These are phyloP conservation scores for Anthracocystis setariae DNA, from an alignment of 1,284 basidiomycete species.

Conservation along the genomic window DNA sequence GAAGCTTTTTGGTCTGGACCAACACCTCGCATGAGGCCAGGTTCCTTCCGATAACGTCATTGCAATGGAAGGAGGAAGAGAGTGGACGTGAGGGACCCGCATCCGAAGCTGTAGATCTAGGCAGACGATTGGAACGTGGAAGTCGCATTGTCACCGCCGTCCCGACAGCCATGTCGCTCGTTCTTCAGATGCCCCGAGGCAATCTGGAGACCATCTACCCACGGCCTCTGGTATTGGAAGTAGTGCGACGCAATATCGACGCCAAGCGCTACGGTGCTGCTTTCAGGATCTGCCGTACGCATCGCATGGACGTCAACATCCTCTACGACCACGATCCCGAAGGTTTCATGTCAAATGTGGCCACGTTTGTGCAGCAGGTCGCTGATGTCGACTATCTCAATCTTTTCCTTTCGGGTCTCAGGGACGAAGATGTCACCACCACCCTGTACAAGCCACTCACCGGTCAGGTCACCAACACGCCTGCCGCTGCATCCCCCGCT, in stretches of 20 bases:
- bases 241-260: slow-evolving; percentile 58
- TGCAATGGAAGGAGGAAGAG: slow-evolving; percentile 44
- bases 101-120: slow-evolving; percentile 45
- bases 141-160: slow-evolving; percentile 62
- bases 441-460: slow-evolving; percentile 66
- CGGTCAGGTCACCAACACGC: slow-evolving; percentile 5
- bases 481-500: not conserved
- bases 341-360: slow-evolving; percentile 73
- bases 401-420: slow-evolving; percentile 84
- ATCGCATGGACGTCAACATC: slow-evolving; percentile 89
- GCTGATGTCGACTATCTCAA: slow-evolving; percentile 91
- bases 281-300: slow-evolving; percentile 88
- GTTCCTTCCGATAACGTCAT: slow-evolving; percentile 75
- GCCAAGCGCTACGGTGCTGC: slow-evolving; percentile 78
- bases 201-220: slow-evolving; percentile 96
- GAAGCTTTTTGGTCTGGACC: slow-evolving; percentile 85
- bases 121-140: slow-evolving; percentile 64
- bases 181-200: slow-evolving; percentile 97
- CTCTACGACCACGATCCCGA: slow-evolving; percentile 81
- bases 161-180: slow-evolving; percentile 74
- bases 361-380: slow-evolving; percentile 82
- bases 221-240: slow-evolving; percentile 84
- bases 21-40: slow-evolving; percentile 83
- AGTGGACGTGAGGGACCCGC: slow-evolving; percentile 4
- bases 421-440: slow-evolving; percentile 68